Conservation (phyloP, 1,284 basidiomycete species). For the Puccinia horiana region DNA sequence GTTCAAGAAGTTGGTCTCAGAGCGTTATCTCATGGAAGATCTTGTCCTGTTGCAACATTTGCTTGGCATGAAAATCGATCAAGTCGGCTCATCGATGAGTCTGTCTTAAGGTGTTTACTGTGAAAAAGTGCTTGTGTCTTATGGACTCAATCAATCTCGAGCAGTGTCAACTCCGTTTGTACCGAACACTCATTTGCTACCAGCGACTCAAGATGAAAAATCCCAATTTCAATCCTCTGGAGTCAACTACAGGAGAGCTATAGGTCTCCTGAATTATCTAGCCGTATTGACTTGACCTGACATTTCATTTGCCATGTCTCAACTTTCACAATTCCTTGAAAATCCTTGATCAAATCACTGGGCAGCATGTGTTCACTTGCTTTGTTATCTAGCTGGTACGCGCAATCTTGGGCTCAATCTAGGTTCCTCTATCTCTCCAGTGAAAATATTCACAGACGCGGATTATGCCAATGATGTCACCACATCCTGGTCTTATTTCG, state of each 20-base stretch:
- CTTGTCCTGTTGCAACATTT: not conserved
- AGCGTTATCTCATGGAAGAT: slow-evolving; percentile 18
- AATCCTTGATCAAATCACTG: not conserved
- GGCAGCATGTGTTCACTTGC: not conserved
- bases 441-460: not conserved
- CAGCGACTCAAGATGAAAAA: not conserved
- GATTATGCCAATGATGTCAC: not conserved
- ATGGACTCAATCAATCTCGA: not conserved
- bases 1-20: slow-evolving; percentile 1
- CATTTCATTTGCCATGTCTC: too few relatives aligned
- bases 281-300: too few relatives aligned
- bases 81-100: not conserved
- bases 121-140: not conserved
- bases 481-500: not conserved
- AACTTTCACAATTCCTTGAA: slow-evolving; percentile 13
- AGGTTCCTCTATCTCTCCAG: too few relatives aligned
- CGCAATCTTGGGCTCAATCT: not conserved
- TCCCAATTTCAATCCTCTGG: not conserved
- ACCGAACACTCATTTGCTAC: not conserved
- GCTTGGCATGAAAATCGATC: slow-evolving; percentile 11
- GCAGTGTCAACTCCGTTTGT: not conserved
- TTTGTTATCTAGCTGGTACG: slow-evolving; percentile 1
- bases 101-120: not conserved
- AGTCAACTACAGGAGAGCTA: not conserved
- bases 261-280: slow-evolving; percentile 31